These are phyloP conservation scores for Acaromyces ingoldii DNA, from an alignment of 1,284 basidiomycete species.

Conservation along the genomic window DNA sequence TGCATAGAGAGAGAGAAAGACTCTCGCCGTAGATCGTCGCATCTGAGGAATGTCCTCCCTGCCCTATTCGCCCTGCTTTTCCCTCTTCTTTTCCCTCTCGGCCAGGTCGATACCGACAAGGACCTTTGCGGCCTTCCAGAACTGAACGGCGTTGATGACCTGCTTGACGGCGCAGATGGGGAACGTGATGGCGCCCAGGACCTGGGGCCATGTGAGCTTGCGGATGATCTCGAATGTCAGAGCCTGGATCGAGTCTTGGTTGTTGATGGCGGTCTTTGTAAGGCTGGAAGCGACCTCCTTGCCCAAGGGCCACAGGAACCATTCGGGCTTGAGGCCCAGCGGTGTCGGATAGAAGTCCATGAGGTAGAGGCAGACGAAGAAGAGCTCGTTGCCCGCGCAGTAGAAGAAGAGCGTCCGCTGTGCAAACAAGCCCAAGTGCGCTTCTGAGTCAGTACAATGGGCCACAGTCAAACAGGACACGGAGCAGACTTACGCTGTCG, in stretches of 20 bases:
- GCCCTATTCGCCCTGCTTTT: not conserved
- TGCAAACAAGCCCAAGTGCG: conserved; percentile 2
- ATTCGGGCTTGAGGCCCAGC: conserved; percentile 26
- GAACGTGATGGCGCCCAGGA: conserved; percentile 64
- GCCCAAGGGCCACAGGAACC: conserved; percentile 7
- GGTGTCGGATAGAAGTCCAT: conserved; percentile 69
- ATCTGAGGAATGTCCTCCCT: no score
- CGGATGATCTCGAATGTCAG: conserved; percentile 46
- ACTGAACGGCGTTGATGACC: conserved; percentile 89
- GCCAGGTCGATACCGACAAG: conserved; percentile 42
- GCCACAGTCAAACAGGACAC: no score
- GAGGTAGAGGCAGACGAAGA: conserved; percentile 92
- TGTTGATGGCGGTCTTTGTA: not conserved
- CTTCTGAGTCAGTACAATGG: not conserved
- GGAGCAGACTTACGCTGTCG: conserved; percentile 65
- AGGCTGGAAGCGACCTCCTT: not conserved
- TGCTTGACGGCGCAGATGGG: conserved; percentile 82
- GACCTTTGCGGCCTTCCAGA: conserved; percentile 98
- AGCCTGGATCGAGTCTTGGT: not conserved
- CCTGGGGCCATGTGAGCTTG: conserved; percentile 71
- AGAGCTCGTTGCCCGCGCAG: conserved; percentile 95
- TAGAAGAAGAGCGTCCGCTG: conserved; percentile 75
- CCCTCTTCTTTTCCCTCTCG: conserved; percentile 1
- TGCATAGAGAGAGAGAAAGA: no score
- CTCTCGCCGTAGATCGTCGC: no score